Evolutionary conservation across 495 filamentous ascomycete species (phyloP), one percentile per base, ranked within the genome.

Genomic region (Umbilicaria muhlenbergii): DNA sequence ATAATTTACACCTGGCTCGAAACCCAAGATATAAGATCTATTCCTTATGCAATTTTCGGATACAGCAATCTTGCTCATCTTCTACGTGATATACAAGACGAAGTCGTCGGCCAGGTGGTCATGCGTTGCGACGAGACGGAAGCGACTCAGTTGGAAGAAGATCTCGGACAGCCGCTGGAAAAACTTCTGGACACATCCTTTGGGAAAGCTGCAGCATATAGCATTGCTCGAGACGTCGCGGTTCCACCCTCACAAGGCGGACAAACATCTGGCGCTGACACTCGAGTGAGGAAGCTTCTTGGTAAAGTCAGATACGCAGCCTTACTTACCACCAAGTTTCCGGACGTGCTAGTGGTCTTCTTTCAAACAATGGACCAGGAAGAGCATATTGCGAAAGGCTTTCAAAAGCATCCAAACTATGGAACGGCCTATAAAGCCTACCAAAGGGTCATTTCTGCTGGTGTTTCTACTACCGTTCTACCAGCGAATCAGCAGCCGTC

Each of bases 1-100:
- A 69, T 96, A n/a, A 66, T 96, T 4, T 93, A 84, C 56, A 93
- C 87, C 0, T 96, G 91, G 92, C 73, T 87, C 2, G 73, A 81
- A 45, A 58, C 60, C 1, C 71, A 80, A 39, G 60, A 68, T 19
- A 60, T 93, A 11, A 62, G 66, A 1, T 67, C 72, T 3, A 81
- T 95, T 42, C 87, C 91, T 8, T 94, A 75, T 51, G 63, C 67
- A 37, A 82, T 88, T 10, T 96, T 94, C 61, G 79, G 78, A 2
- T 99, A 89, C 58, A 43, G 57, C 2, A 74, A 52, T 24, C 70
- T 94, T 0, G 59, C 68, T 41, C 80, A 84, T 12, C 71, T 96
- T 40, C 57, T 96, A 13, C 48, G 55, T 13, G 73, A 86, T 45
- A 71, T 81, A n/a, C 76, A 83, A 51, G 78, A 81, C 21, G 92